Evolutionary conservation across 352 stramenopile genomes (phyloP).

Genomic region (Phytopythium vexans): DNA sequence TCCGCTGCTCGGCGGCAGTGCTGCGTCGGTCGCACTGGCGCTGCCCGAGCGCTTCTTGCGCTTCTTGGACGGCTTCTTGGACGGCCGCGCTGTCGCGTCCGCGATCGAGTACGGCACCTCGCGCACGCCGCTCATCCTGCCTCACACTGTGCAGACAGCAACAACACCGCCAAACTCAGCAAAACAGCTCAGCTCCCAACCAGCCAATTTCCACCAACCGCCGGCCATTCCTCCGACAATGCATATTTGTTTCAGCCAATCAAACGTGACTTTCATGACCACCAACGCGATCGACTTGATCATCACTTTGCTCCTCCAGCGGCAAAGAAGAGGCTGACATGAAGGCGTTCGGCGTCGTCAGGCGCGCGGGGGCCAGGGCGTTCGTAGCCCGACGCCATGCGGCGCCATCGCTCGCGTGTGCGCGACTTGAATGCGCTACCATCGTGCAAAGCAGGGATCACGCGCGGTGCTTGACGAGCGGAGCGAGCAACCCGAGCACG

Average conservation of each 20-base stretch:
- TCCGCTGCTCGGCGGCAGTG: conserved; percentile 13
- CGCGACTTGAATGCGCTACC: too few relatives aligned
- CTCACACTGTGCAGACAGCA: not conserved
- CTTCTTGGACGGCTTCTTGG: conserved; percentile 45
- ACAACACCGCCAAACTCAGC: not conserved
- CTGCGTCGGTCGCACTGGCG: not conserved
- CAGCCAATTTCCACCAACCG: conserved; percentile 34
- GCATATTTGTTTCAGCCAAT: conserved; percentile 7
- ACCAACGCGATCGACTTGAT: not conserved
- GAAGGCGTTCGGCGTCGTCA: conserved; percentile 17
- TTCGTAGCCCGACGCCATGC: not conserved
- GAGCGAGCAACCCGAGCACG: conserved; percentile 9
- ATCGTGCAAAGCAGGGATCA: too few relatives aligned
- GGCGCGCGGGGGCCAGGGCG: conserved; percentile 5
- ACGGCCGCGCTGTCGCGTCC: conserved; percentile 5
- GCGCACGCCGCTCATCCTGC: conserved; percentile 31
- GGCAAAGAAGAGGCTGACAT: conserved; percentile 6
- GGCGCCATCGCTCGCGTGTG: too few relatives aligned
- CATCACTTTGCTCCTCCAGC: conserved; percentile 1
- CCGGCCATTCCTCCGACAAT: not conserved
- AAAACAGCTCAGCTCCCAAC: conserved; percentile 8
- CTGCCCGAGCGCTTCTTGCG: conserved; percentile 49
- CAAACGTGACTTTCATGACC: not conserved
- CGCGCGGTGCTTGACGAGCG: conserved; percentile 13
- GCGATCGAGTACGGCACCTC: conserved; percentile 32